phyloP scores from a whole-genome alignment of 2,329 filamentous ascomycete genomes.

The Aspergillus thermomutatus region DNA sequence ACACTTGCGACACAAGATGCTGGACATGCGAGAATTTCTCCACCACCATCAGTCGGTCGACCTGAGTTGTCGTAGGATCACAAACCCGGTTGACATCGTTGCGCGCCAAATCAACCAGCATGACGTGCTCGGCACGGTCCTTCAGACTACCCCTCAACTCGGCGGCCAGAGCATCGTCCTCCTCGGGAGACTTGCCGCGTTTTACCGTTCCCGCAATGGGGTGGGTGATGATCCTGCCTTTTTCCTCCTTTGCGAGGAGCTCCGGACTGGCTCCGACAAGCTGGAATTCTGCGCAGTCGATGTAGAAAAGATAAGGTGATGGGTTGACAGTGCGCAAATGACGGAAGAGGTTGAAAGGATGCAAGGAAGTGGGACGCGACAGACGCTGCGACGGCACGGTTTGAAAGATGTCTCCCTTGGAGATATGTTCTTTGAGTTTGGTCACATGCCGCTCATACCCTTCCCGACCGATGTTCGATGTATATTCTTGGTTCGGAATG shows the following conservation, averaged over 20 bases:
- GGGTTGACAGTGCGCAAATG: conserved; percentile 96
- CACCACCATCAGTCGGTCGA: conserved; percentile 91
- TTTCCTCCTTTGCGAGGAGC: conserved; percentile 86
- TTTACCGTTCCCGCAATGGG: conserved; percentile 95
- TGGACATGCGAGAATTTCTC: conserved; percentile 96
- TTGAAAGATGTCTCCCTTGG: conserved; percentile 92
- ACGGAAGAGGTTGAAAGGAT: conserved; percentile 97
- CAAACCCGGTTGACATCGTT: conserved; percentile 97
- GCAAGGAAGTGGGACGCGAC: conserved; percentile 80
- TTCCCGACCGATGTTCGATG: conserved; percentile 81
- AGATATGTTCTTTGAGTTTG: conserved; percentile 83
- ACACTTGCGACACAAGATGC: conserved; percentile 94
- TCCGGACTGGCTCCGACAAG: conserved; percentile 95
- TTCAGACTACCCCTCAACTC: conserved; percentile 79
- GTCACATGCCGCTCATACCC: conserved; percentile 92
- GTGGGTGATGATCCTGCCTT: conserved; percentile 86
- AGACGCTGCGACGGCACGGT: conserved; percentile 94
- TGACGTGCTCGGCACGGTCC: conserved; percentile 92
- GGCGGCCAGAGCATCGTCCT: conserved; percentile 75
- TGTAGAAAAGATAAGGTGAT: conserved; percentile 94
- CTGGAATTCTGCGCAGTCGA: conserved; percentile 87
- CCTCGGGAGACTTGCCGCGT: conserved; percentile 73
- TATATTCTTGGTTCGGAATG: conserved; percentile 70
- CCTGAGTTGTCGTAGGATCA: conserved; percentile 82
- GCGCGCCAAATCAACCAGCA: conserved; percentile 92